Base-by-base conservation (phyloP, 306 rosid species). In the Pachyrhizus erosus region DNA sequence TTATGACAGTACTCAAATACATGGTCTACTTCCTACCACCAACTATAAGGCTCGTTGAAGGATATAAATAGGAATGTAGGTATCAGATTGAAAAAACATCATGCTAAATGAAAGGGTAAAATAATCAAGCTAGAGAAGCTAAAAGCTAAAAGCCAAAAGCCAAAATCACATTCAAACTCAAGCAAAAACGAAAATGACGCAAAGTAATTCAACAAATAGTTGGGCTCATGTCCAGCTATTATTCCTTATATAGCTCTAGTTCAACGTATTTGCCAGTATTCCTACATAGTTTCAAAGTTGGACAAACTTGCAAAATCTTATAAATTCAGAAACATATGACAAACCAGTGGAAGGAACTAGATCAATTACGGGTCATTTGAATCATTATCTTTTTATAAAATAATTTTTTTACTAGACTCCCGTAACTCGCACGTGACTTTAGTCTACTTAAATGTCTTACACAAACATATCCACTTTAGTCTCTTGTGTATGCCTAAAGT, bases 71-170 rank as follows among this genome's bases (percentile, higher is more conserved):
- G 9, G 21, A 51, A 52, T 1, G 37, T 29, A 4, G 29, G 31
- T 5, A 24, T 34, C 10, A 18, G n/a, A 34, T 14, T 78, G 42
- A 20, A 67, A 78, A 78, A 5, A 67, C 18, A 67, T 70, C 20
- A 43, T 27, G 40, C 42, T 40, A 42, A 9, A 26, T 1, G 15
- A 79, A 34, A 80, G 33, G 40, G 23, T 31, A 26, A 8, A 54
- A 42, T 29, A 40, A 26, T 15, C 27, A 23, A 40, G 3, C 39
- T 3, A 57, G 26, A 76, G 18, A 23, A 40, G 3, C 39, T 3
- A 57, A n/a, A 76, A 61, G 46, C 61, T 62, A 45, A 27, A 29
- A 60, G 70, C 55, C n/a, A n/a, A n/a, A n/a, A n/a, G n/a, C n/a
- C n/a, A n/a, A n/a, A 57, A 52, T 46, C 54, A 21, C 39, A 29